Conservation (phyloP, 1,139 yeast genomes). For the Hanseniaspora sp. region DNA sequence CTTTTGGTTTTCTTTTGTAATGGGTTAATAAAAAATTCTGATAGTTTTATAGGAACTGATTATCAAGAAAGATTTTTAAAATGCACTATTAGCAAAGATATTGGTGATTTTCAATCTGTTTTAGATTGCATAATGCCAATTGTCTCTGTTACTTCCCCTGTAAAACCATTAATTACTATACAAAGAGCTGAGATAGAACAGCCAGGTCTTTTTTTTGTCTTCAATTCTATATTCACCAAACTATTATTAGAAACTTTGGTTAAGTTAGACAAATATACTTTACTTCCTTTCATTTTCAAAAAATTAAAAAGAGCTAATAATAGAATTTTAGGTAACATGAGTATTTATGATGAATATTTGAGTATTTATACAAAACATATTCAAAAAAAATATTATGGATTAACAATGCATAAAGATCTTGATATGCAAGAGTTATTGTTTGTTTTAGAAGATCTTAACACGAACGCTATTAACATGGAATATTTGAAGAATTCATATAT, state of each 20-base stretch:
- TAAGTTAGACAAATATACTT: constrained; percentile 45
- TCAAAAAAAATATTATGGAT: neutral
- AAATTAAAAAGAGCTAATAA: constrained; percentile 67
- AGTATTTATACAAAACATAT: neutral
- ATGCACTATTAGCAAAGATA: constrained; percentile 27
- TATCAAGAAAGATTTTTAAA: neutral
- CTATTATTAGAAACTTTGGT: constrained; percentile 52
- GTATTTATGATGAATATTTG: constrained; percentile 38
- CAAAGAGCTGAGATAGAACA: constrained; percentile 92
- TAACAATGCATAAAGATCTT: neutral
- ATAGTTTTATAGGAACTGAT: neutral
- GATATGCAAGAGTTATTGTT: neutral
- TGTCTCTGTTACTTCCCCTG: constrained; percentile 54
- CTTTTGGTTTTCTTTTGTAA: neutral
- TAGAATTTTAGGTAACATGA: constrained; percentile 41
- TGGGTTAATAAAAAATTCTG: neutral
- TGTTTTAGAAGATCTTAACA: neutral
- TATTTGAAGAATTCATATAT: neutral
- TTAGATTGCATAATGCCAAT: constrained; percentile 51
- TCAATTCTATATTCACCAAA: constrained; percentile 57
- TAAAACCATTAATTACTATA: constrained; percentile 65
- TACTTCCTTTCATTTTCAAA: constrained; percentile 50
- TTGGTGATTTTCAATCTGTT: constrained; percentile 45
- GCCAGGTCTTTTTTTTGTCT: constrained; percentile 85
- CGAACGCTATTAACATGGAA: neutral